A percentile compares a stretch with the other conserved stretches of the same genome.
These are phyloP conservation scores for Omphalea diandra DNA, from an alignment of 441 rosid genomes.

Conservation along the genomic window DNA sequence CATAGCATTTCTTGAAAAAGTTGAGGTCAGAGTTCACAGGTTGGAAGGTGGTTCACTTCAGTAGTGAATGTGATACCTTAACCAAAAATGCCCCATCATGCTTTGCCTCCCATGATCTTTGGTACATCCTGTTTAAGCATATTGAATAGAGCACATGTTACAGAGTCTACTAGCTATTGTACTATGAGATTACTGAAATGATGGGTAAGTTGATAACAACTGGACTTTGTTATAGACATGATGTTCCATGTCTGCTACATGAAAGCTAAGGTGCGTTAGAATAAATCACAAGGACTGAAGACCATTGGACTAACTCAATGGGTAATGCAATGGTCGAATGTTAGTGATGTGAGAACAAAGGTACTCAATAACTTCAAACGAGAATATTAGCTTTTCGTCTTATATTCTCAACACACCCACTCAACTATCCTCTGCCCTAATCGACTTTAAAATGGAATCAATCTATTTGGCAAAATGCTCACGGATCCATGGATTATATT, in stretches of 20 bases:
- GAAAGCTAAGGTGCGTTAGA: background rate
- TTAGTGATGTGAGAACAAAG: no score
- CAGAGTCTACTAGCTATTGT: background rate
- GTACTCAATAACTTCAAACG: no score
- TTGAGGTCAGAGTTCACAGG: background rate
- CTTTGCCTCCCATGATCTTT: background rate
- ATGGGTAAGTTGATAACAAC: background rate
- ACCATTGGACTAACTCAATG: no score
- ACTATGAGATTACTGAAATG: background rate
- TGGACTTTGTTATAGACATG: background rate
- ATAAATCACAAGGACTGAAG: background rate
- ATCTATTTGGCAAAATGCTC: no score
- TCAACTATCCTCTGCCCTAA: no score
- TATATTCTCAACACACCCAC: no score
- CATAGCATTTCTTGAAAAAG: background rate
- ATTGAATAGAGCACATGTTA: background rate
- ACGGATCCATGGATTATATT: no score
- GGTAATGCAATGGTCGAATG: no score
- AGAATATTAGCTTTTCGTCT: no score
- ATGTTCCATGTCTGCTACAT: background rate
- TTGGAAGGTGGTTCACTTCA: background rate
- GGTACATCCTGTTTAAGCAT: slow-evolving; percentile 2
- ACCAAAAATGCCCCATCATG: background rate
- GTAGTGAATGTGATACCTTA: background rate
- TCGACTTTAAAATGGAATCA: no score